phyloP scores from a whole-genome alignment of 2,329 filamentous ascomycete genomes.

The Verruconis gallopava region DNA sequence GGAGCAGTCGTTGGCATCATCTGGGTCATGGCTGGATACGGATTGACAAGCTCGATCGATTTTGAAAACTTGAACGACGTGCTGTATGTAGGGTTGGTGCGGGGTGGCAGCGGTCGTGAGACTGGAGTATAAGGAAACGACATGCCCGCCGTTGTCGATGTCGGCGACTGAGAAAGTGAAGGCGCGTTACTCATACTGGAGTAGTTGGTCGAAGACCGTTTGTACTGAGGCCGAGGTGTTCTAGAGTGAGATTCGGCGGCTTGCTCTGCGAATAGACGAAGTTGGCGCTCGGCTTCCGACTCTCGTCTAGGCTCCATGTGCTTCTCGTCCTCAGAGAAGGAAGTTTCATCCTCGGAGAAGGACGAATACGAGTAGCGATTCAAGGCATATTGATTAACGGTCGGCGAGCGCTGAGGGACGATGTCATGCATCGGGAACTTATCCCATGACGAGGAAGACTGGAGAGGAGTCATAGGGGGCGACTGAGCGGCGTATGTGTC shows the following conservation, averaged over 20 bases:
- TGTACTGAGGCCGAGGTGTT: conserved; percentile 22
- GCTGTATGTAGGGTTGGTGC: conserved; percentile 18
- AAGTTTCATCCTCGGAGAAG: conserved; percentile 21
- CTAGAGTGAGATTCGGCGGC: conserved; percentile 16
- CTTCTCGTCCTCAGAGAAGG: conserved; percentile 15
- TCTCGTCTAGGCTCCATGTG: conserved; percentile 13
- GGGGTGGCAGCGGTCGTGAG: conserved; percentile 21
- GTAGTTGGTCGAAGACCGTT: conserved; percentile 23
- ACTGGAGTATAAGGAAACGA: conserved; percentile 27
- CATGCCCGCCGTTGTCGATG: conserved; percentile 29
- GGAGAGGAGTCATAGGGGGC: conserved; percentile 21
- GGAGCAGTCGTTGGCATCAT: conserved; percentile 3
- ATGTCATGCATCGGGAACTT: conserved; percentile 28
- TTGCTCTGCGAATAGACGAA: conserved; percentile 27
- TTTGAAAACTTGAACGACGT: conserved; percentile 6
- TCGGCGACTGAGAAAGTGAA: conserved; percentile 34
- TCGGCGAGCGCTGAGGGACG: conserved; percentile 34
- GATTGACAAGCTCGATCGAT: conserved; percentile 10
- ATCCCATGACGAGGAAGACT: conserved; percentile 13
- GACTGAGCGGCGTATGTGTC: conserved; percentile 18
- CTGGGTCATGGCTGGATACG: conserved; percentile 6
- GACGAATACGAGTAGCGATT: conserved; percentile 27
- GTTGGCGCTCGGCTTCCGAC: conserved; percentile 28
- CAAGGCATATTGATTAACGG: conserved; percentile 22
- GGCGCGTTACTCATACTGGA: conserved; percentile 26